Conservation (phyloP, 2,329 filamentous ascomycete species). For the Colletotrichum sp. region DNA sequence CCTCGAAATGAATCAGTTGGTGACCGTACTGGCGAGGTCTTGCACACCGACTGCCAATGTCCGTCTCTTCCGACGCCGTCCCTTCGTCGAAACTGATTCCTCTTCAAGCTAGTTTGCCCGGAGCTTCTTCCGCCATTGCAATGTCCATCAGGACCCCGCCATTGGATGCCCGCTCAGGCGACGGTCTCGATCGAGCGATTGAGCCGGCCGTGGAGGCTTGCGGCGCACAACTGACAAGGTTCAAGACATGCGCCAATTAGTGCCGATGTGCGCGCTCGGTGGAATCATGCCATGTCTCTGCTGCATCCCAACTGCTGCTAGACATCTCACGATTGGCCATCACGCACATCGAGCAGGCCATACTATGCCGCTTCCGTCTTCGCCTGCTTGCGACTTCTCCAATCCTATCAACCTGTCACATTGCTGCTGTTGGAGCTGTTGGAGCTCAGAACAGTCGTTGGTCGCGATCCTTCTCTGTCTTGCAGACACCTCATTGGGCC, state of each 20-base stretch:
- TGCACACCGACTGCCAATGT: background rate
- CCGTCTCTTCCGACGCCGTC: background rate
- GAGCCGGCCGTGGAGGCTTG: background rate
- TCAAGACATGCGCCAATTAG: background rate
- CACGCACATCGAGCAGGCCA: background rate
- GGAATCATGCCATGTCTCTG: background rate
- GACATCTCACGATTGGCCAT: background rate
- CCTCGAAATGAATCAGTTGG: background rate
- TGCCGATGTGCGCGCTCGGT: background rate
- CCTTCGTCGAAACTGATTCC: background rate
- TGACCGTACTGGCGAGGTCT: background rate
- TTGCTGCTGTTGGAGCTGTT: background rate
- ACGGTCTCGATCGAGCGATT: background rate
- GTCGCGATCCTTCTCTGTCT: background rate
- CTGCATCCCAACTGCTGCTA: background rate
- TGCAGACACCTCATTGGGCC: background rate
- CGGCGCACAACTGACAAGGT: background rate
- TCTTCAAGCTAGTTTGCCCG: background rate
- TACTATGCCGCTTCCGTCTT: background rate
- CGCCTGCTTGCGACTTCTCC: background rate
- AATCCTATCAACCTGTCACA: background rate
- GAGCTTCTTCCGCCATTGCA: background rate
- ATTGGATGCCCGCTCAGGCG: background rate
- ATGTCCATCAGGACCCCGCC: background rate
- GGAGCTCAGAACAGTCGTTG: background rate